Conservation (phyloP, 75 land plant genomes). For the Chamaecyparis obtusa region DNA sequence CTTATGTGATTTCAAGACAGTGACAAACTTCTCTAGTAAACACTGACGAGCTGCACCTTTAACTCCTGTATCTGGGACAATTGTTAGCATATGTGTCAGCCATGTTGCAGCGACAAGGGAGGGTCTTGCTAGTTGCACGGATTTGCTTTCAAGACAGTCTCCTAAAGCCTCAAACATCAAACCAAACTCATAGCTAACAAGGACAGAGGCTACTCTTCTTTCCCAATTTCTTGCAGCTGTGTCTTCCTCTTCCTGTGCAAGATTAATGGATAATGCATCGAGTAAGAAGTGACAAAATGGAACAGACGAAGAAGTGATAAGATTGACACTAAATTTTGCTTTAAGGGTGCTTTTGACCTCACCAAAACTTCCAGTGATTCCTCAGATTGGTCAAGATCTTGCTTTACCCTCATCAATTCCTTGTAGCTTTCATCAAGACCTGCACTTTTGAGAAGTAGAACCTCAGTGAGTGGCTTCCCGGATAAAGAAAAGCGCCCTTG, state of each 20-base stretch:
- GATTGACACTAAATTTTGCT: background rate
- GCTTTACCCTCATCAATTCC: slow-evolving; percentile 23
- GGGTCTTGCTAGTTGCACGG: slow-evolving; percentile 40
- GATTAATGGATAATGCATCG: background rate
- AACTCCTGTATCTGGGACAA: slow-evolving; percentile 44
- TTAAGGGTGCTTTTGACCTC: background rate
- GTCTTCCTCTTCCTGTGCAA: slow-evolving; percentile 46
- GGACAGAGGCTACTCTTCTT: slow-evolving; percentile 41
- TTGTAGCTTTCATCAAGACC: slow-evolving; percentile 40
- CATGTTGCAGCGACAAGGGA: slow-evolving; percentile 48
- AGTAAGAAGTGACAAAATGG: background rate
- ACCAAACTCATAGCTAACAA: slow-evolving; percentile 52
- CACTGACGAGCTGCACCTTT: slow-evolving; percentile 23
- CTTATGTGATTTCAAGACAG: slow-evolving; percentile 38
- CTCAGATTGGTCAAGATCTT: slow-evolving; percentile 5
- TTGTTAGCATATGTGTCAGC: slow-evolving; percentile 38
- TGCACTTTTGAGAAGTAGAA: slow-evolving; percentile 46
- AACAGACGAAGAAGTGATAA: background rate
- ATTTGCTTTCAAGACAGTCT: slow-evolving; percentile 45
- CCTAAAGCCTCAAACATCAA: slow-evolving; percentile 49
- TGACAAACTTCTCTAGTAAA: slow-evolving; percentile 39
- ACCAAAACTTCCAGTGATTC: slow-evolving; percentile 26
- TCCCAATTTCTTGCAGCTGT: slow-evolving; percentile 44
- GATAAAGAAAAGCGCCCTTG: slow-evolving; percentile 42
- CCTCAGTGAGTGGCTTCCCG: slow-evolving; percentile 40